These are phyloP conservation scores for Pestalotiopsis sp. DNA, from an alignment of 2,329 filamentous ascomycete genomes.

Conservation along the genomic window DNA sequence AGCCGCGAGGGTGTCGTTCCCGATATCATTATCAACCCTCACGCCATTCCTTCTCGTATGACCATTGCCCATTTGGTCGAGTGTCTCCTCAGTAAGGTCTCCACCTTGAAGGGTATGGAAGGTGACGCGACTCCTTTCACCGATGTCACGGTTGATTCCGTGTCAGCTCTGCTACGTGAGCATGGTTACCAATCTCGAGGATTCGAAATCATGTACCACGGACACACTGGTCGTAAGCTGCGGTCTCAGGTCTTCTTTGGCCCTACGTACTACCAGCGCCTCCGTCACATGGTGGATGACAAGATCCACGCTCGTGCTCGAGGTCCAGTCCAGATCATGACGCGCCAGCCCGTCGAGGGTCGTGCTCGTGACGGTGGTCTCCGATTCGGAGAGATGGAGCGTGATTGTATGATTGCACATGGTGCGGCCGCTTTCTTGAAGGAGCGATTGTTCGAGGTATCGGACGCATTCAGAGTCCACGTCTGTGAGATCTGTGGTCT, in stretches of 20 bases:
- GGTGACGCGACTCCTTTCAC: conserved; percentile 98
- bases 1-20: conserved; percentile 88
- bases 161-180: conserved; percentile 82
- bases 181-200: conserved; percentile 96
- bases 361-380: conserved; percentile 96
- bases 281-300: conserved; percentile 99
- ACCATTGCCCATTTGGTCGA: conserved; percentile 99
- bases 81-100: conserved; percentile 95
- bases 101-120: conserved; percentile 89
- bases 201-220: conserved; percentile 99
- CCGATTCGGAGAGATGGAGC: conserved; percentile 99
- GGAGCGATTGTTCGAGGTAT: conserved; percentile 95
- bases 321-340: conserved; percentile 96
- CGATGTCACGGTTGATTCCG: conserved; percentile 92
- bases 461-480: conserved; percentile 96
- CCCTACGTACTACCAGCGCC: conserved; percentile 97
- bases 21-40: conserved; percentile 98
- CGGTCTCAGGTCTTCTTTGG: conserved; percentile 95
- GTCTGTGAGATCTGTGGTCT: conserved; percentile 98
- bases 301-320: conserved; percentile 99
- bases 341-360: conserved; percentile 95
- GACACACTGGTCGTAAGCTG: conserved; percentile 92
- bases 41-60: conserved; percentile 99
- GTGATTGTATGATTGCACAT: conserved; percentile 99
- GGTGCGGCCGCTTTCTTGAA: conserved; percentile 96